Base-by-base conservation (phyloP, 2,329 filamentous ascomycete genomes). In the Spiromastix sp. region DNA sequence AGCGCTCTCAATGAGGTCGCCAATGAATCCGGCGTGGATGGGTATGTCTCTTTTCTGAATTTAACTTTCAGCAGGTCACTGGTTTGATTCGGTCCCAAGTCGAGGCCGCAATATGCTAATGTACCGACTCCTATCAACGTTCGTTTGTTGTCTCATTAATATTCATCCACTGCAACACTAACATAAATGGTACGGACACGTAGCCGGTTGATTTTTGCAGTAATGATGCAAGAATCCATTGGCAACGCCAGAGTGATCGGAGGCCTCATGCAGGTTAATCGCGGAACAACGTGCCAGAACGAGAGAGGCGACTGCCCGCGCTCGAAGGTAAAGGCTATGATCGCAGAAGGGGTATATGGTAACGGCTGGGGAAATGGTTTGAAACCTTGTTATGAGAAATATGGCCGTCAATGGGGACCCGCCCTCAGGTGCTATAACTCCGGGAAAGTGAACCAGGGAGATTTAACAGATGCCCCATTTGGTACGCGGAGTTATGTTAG, bases 381-480 rank as follows among this genome's bases (percentile, higher is more conserved):
- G 3, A n/a, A 15, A 17, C 4, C 3, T 8, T 37, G 35, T 17
- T 33, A 18, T 20, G 19, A 5, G 2, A 32, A 13, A 16, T n/a
- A 37, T 21, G 27, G 30, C 16, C 19, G 18, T 2, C 4, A 25
- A 7, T 32, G 27, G 10, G 35, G 20, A 2, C 3, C 13, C n/a
- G 29, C 29, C 22, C 9, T 28, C 9, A 24, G 35, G n/a, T 37
- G 35, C 29, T 37, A 37, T 17, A 37, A 37, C 21, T 32, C 27
- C 17, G 35, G 35, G 8, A 26, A 13, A 13, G 12, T 37, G 4
- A 20, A 37, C 13, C 20, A 18, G 11, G 9, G 11, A 5, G 15
- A 28, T 17, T 20, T 26, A 19, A 13, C 22, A 3, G 3, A 17
- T 4, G 13, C 27, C 3, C 10, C 11, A 2, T 25, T 9, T 13